Conservation (phyloP, 148 eudicot genomes). For the Talinum fruticosum region DNA sequence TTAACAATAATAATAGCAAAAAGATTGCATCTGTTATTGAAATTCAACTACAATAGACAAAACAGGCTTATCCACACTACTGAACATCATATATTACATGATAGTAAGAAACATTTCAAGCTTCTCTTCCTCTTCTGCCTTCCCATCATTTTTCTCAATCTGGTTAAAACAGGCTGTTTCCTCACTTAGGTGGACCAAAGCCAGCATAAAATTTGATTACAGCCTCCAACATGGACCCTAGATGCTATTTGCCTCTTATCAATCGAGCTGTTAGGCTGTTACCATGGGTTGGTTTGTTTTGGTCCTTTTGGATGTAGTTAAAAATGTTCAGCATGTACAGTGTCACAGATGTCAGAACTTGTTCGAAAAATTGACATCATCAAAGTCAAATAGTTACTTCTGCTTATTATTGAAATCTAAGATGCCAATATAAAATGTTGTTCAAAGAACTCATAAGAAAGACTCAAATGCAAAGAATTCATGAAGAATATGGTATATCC, state of each 20-base stretch:
- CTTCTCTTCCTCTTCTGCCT: neutral
- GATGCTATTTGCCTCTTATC: neutral
- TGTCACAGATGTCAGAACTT: neutral
- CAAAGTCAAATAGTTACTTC: no score
- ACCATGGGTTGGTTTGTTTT: neutral
- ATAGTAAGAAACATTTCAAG: neutral
- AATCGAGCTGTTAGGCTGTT: neutral
- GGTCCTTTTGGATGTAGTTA: neutral
- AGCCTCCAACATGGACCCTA: neutral
- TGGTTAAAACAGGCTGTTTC: neutral
- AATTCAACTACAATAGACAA: neutral
- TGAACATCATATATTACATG: neutral
- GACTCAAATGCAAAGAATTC: constrained; percentile 1
- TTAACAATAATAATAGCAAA: neutral
- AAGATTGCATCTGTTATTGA: neutral
- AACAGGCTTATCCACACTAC: neutral
- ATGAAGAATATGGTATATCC: neutral
- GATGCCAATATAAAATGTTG: neutral
- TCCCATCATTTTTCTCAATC: neutral
- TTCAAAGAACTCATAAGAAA: neutral
- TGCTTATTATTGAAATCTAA: neutral
- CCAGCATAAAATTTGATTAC: no score
- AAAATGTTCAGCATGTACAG: no score
- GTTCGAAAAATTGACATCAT: neutral
- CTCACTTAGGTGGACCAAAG: neutral